Conservation (phyloP, 2,329 filamentous ascomycete species). For the Sphaerostilbella broomeana region DNA sequence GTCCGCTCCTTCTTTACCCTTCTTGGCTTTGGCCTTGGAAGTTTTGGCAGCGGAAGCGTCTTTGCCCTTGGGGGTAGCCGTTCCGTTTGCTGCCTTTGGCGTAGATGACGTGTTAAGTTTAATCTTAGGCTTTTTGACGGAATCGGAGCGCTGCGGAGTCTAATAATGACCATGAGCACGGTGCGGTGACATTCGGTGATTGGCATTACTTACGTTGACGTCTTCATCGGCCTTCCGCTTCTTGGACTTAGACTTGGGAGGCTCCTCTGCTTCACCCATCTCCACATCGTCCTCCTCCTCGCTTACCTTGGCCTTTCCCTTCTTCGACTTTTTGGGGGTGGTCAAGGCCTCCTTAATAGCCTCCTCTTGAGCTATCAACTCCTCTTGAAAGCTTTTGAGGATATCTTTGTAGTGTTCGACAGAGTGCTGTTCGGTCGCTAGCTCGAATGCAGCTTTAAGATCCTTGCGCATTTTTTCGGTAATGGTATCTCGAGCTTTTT, state of each 20-base stretch:
- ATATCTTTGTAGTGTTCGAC: slow-evolving; percentile 79
- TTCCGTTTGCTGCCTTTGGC: slow-evolving; percentile 62
- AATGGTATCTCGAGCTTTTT: slow-evolving; percentile 60
- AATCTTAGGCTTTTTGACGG: slow-evolving; percentile 62
- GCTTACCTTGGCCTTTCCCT: slow-evolving; percentile 41
- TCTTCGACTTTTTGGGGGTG: slow-evolving; percentile 36
- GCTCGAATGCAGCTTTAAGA: slow-evolving; percentile 68
- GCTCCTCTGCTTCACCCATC: slow-evolving; percentile 56
- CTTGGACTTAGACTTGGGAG: slow-evolving; percentile 58
- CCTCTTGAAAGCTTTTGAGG: slow-evolving; percentile 62
- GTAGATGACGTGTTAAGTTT: slow-evolving; percentile 59
- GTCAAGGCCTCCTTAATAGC: slow-evolving; percentile 38
- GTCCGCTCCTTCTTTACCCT: slow-evolving; percentile 48
- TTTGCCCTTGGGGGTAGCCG: slow-evolving; percentile 49
- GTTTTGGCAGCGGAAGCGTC: slow-evolving; percentile 46
- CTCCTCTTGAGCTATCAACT: slow-evolving; percentile 50
- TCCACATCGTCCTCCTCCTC: slow-evolving; percentile 54
- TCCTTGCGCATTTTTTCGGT: slow-evolving; percentile 76
- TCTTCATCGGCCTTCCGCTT: slow-evolving; percentile 87
- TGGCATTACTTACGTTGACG: slow-evolving; percentile 38
- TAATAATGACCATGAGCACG: slow-evolving; percentile 19
- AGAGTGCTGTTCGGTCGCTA: slow-evolving; percentile 72
- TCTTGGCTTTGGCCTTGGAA: slow-evolving; percentile 52
- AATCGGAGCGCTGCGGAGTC: slow-evolving; percentile 53
- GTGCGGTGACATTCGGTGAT: neutral